A percentile compares a stretch with the other conserved stretches of the same genome.
phyloP scores from a whole-genome alignment of 192 early-diverging fungal genomes.

The Backusella liffmaniae region DNA sequence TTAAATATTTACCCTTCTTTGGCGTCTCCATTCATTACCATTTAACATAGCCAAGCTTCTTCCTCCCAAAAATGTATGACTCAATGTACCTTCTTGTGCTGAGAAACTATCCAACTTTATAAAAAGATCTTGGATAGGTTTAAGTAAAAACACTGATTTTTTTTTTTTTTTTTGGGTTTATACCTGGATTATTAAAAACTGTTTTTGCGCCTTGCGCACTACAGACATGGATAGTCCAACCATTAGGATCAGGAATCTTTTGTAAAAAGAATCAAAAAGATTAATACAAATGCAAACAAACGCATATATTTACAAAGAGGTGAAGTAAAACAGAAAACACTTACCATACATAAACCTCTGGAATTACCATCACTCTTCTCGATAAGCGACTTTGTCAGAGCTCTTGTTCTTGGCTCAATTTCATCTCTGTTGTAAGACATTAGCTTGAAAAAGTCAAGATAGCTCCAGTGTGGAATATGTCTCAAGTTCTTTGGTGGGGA shows the following conservation, averaged over 20 bases:
- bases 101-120: not conserved
- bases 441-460: not conserved
- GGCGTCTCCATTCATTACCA: not conserved
- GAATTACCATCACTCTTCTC: not conserved
- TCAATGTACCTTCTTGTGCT: not conserved
- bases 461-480: constrained; percentile 4
- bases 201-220: not conserved
- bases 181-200: not conserved
- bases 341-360: not conserved
- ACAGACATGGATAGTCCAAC: not conserved
- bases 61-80: not conserved
- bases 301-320: not conserved
- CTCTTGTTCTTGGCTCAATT: not conserved
- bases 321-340: not conserved
- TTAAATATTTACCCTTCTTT: not conserved
- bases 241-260: not conserved
- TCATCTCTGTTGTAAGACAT: not conserved
- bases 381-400: not conserved
- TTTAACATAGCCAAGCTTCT: not conserved
- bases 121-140: not conserved
- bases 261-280: not conserved
- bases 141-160: not conserved
- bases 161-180: no score
- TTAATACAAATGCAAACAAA: not conserved
- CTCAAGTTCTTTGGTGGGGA: not conserved